Evolutionary conservation across 441 rosid species (phyloP).

Genomic region (Flueggea neowawraea): DNA sequence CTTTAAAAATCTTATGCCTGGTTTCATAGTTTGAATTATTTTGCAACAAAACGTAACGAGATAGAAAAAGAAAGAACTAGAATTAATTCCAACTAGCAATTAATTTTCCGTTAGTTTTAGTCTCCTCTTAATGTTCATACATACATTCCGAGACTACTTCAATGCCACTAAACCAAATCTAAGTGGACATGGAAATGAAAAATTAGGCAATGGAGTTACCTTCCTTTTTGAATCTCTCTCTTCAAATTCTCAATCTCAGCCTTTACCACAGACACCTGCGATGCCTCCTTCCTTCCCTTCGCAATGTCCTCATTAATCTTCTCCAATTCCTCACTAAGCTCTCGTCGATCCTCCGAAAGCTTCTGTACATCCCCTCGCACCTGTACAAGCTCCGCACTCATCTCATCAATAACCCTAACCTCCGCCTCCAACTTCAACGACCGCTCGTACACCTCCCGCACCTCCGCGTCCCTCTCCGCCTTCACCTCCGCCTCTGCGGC

Average conservation of each 20-base stretch:
- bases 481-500: constrained; percentile 45
- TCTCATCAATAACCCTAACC: constrained; percentile 44
- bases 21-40: too few relatives aligned
- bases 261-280: constrained; percentile 17
- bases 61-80: too few relatives aligned
- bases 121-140: too few relatives aligned
- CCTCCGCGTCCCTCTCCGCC: neutral
- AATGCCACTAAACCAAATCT: too few relatives aligned
- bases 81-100: too few relatives aligned
- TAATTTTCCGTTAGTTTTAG: too few relatives aligned
- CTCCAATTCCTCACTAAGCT: constrained; percentile 41
- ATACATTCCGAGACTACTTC: too few relatives aligned
- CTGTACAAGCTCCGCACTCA: constrained; percentile 50
- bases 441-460: constrained; percentile 60
- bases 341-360: constrained; percentile 34
- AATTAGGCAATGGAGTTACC: constrained; percentile 34
- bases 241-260: constrained; percentile 46
- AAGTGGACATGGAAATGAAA: neutral
- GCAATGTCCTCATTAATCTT: constrained; percentile 39
- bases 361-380: constrained; percentile 50
- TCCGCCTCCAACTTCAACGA: constrained; percentile 69
- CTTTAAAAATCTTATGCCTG: too few relatives aligned
- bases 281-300: constrained; percentile 44
- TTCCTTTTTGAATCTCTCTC: constrained; percentile 65
- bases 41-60: too few relatives aligned